Base-by-base conservation (phyloP, 2,329 filamentous ascomycete genomes). In the Sarocladiaceae sp. region DNA sequence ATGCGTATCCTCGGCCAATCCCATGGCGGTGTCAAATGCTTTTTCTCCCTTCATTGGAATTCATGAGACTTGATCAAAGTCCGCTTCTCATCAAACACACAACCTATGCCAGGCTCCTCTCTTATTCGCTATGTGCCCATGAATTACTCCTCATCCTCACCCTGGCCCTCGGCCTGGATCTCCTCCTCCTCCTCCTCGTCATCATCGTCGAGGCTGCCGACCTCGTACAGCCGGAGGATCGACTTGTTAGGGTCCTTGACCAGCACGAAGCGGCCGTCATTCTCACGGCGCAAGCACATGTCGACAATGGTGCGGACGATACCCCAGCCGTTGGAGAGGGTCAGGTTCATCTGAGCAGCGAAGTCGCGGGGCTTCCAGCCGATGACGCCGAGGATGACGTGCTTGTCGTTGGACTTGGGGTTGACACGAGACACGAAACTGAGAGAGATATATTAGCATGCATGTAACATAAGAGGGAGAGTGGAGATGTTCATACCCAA, bases 301-400 rank as follows among this genome's bases (percentile, higher is more conserved):
- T 98, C 93, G 56, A 88, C 88, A 60, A 98, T 96, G 42, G 93
- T 98, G 54, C 93, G 88, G 48, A 98, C 93, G 53, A 98, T 97
- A 66, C 93, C 93, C 93, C 93, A 98, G 51, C 93, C 93, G 69
- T 98, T 98, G 69, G 85, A 86, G 47, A 97, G 78, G 58, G 90
- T 94, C 58, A 98, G 70, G 72, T 96, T 96, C 93, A 98, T 98
- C 76, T 98, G 93, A 60, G 80, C 78, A 51, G 93, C 93, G 57
- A 98, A 97, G 63, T 98, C 94, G 57, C 87, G 84, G 29, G 93
- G 93, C 76, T 98, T 98, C 83, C 95, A 97, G 67, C 90, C 90
- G 24, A 96, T 78, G 46, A 98, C 93, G 56, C 93, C 93, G 43
- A 98, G 82, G 53, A 98, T 82, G 61, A 97, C 86, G 70, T 98